Conservation (phyloP, 495 filamentous ascomycete genomes). For the Daldinia concentrica region DNA sequence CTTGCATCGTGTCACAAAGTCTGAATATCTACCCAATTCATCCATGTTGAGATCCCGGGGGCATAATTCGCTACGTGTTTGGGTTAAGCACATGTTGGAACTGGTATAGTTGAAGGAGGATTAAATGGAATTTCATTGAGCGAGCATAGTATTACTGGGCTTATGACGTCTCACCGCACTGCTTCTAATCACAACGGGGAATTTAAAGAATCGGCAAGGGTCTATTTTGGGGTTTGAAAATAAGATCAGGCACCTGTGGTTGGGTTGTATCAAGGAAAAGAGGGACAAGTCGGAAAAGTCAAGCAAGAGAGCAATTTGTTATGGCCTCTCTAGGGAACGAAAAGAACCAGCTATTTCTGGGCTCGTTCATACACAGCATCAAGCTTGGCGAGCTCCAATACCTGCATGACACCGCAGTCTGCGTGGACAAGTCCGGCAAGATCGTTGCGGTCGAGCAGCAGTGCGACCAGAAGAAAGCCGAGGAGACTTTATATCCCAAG, state of each 20-base stretch:
- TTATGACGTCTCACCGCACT: slow-evolving; percentile 26
- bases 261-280: not conserved
- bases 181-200: slow-evolving; percentile 1
- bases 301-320: not conserved
- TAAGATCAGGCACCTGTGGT: not conserved
- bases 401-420: slow-evolving; percentile 68
- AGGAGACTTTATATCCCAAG: slow-evolving; percentile 37
- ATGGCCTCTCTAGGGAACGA: slow-evolving; percentile 24
- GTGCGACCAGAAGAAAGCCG: slow-evolving; percentile 39
- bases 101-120: slow-evolving; percentile 18
- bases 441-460: slow-evolving; percentile 66
- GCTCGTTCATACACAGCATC: slow-evolving; percentile 68
- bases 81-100: slow-evolving; percentile 10
- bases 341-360: slow-evolving; percentile 56
- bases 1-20: slow-evolving; percentile 6
- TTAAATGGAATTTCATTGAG: slow-evolving; percentile 13
- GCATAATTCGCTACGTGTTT: slow-evolving; percentile 10
- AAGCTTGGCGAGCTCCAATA: slow-evolving; percentile 64
- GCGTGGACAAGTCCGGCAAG: slow-evolving; percentile 70
- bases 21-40: not conserved
- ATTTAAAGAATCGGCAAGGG: not conserved
- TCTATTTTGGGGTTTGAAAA: not conserved
- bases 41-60: slow-evolving; percentile 1
- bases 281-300: not conserved
- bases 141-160: not conserved